Conservation (phyloP, 768 basidiomycete genomes). For the Butyriboletus loyo region DNA sequence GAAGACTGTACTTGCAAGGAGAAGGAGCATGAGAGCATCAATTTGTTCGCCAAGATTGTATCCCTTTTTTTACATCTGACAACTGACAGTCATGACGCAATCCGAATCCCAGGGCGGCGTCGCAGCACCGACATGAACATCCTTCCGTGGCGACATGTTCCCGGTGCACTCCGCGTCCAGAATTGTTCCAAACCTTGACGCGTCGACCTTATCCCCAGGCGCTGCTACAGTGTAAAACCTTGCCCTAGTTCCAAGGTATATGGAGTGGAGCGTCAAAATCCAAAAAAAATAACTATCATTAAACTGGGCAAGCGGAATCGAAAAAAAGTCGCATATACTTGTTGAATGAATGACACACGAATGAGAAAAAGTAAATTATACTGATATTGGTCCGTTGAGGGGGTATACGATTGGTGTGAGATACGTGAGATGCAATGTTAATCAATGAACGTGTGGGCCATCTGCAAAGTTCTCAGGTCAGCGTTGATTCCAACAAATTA, state of each 20-base stretch:
- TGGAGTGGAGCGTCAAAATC: background rate
- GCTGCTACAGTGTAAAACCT: background rate
- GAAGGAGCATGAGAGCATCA: background rate
- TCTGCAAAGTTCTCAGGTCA: constrained; percentile 17
- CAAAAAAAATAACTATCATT: background rate
- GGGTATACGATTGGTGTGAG: constrained; percentile 24
- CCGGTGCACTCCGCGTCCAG: too few species aligned
- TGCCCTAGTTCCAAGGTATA: background rate
- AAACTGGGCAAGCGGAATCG: background rate
- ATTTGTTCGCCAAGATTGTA: background rate
- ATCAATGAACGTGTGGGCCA: constrained; percentile 26
- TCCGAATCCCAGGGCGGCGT: background rate
- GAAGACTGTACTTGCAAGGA: background rate
- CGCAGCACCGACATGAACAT: background rate
- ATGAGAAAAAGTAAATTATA: constrained; percentile 24
- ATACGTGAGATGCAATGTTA: constrained; percentile 21
- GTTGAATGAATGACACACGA: constrained; percentile 24
- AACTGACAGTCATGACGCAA: background rate
- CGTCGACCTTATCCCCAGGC: background rate
- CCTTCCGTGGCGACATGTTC: background rate
- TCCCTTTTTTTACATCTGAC: background rate
- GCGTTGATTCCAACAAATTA: background rate
- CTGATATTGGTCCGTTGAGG: constrained; percentile 25
- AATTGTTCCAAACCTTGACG: background rate
- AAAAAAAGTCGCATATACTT: constrained; percentile 8